These are phyloP conservation scores for Omphalotus guepiniiformis DNA, from an alignment of 768 basidiomycete species.

Conservation along the genomic window DNA sequence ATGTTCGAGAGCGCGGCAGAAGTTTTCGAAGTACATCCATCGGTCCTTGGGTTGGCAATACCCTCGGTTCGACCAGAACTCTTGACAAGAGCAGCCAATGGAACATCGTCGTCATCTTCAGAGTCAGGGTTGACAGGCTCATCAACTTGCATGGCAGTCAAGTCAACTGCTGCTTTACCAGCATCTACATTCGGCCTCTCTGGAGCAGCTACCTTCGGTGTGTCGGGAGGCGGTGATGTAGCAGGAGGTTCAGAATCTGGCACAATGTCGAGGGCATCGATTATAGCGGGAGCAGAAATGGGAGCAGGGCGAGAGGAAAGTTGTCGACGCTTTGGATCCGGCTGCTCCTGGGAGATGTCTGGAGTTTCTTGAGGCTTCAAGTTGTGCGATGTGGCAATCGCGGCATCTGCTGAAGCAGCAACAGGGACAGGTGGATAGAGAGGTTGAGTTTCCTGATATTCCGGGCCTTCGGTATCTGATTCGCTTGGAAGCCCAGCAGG, in stretches of 20 bases:
- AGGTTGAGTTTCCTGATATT: not conserved
- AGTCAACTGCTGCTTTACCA: not conserved
- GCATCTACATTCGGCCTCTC: not conserved
- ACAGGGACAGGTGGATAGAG: not conserved
- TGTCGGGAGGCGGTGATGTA: not conserved
- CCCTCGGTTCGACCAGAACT: too few species aligned
- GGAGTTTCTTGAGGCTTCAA: not conserved
- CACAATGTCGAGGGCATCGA: not conserved
- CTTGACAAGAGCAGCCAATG: not conserved
- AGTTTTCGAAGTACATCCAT: too few species aligned
- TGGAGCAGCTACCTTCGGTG: not conserved
- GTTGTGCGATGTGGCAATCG: too few species aligned
- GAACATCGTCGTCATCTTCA: constrained; percentile 4
- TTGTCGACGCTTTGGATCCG: not conserved
- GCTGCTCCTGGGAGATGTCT: not conserved
- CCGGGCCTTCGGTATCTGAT: constrained; percentile 1
- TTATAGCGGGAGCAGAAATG: not conserved
- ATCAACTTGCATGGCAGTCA: not conserved
- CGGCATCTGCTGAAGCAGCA: not conserved
- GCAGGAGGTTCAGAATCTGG: constrained; percentile 8
- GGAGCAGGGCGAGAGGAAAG: not conserved
- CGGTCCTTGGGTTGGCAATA: too few species aligned
- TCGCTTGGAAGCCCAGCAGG: not conserved
- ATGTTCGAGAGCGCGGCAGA: too few species aligned
- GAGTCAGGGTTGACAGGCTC: too few species aligned